These are phyloP conservation scores for Neurospora discreta DNA, from an alignment of 495 filamentous ascomycete species.

Conservation along the genomic window DNA sequence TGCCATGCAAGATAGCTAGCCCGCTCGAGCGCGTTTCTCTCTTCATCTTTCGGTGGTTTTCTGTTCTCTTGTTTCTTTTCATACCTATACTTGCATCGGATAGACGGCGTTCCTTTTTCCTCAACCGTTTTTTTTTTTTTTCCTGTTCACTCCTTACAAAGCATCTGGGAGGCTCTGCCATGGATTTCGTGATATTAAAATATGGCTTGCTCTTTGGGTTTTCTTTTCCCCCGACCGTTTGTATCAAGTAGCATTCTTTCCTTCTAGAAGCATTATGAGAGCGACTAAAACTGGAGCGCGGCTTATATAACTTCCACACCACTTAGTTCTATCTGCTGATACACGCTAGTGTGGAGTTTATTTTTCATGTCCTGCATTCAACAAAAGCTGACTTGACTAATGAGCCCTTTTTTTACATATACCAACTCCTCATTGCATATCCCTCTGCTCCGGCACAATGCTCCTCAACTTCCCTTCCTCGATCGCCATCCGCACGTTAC, in stretches of 20 bases:
- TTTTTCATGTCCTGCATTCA: not conserved
- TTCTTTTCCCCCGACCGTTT: not conserved
- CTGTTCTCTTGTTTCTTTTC: not conserved
- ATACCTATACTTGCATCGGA: not conserved
- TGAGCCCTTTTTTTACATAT: too few species aligned
- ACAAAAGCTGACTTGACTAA: not conserved
- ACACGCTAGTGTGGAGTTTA: not conserved
- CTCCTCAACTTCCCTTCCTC: constrained; percentile 55
- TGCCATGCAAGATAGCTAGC: not conserved
- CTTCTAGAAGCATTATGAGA: not conserved
- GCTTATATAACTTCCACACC: not conserved
- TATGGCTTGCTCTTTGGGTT: not conserved
- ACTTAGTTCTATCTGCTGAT: not conserved
- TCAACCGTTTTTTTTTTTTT: not conserved
- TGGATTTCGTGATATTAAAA: not conserved
- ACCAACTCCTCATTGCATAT: constrained; percentile 4
- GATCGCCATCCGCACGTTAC: constrained; percentile 54
- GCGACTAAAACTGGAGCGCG: not conserved
- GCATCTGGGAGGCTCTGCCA: not conserved
- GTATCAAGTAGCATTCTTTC: not conserved
- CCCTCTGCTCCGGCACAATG: constrained; percentile 57
- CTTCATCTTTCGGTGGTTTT: not conserved
- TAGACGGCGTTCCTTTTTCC: not conserved
- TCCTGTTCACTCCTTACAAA: not conserved
- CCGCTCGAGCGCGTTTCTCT: not conserved